Percentiles rank a stretch among this genome's conserved stretches.
Evolutionary conservation across 345 rosid genomes (phyloP).

Genomic region (Adansonia digitata): DNA sequence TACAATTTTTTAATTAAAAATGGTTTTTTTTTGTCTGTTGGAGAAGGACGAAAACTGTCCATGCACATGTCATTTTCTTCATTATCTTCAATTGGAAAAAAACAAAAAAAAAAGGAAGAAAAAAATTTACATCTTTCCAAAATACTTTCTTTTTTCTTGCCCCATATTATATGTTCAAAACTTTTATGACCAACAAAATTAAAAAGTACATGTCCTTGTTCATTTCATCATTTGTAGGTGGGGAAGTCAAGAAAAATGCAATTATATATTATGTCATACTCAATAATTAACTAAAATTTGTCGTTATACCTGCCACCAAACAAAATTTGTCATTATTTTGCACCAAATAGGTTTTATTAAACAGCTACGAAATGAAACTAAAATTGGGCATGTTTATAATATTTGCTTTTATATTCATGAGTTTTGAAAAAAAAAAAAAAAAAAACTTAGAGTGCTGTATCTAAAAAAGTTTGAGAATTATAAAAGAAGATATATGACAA

Average conservation of each 20-base stretch:
- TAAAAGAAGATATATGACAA: background rate
- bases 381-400: background rate
- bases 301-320: background rate
- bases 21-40: background rate
- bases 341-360: no score
- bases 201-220: background rate
- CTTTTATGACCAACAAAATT: background rate
- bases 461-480: background rate
- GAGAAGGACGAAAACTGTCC: background rate
- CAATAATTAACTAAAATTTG: background rate
- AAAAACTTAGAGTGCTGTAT: background rate
- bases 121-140: background rate
- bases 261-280: background rate
- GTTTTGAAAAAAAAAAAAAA: no score
- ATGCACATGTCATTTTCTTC: background rate
- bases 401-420: background rate
- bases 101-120: background rate
- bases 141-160: background rate
- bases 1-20: background rate
- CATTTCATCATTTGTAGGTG: background rate
- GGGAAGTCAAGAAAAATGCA: background rate
- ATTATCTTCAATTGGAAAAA: background rate
- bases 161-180: background rate
- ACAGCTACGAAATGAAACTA: background rate
- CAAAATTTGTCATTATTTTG: no score